phyloP scores from a whole-genome alignment of 78 protist species.

The Dictyostelium intermedium region DNA sequence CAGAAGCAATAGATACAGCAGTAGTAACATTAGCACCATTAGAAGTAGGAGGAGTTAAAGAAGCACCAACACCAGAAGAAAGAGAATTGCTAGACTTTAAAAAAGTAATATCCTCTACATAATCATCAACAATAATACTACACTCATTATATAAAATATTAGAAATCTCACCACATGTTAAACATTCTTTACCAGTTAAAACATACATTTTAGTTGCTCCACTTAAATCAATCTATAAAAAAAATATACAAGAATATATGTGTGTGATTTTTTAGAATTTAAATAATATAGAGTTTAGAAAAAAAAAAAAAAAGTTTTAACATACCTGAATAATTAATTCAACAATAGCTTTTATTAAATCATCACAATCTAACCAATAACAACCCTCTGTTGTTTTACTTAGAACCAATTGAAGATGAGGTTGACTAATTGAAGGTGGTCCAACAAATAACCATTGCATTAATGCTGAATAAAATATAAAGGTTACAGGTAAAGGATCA shows the following conservation, averaged over 20 bases:
- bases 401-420: background rate
- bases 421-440: conserved; percentile 28
- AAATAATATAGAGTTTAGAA: background rate
- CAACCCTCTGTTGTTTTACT: conserved; percentile 36
- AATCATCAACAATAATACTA: conserved; percentile 40
- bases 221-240: background rate
- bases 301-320: background rate
- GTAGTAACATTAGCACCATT: background rate
- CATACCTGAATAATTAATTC: background rate
- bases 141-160: conserved; percentile 28
- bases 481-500: conserved; percentile 22
- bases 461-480: conserved; percentile 54
- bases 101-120: background rate
- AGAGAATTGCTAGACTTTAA: background rate
- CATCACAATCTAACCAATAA: conserved; percentile 72
- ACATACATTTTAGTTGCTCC: conserved; percentile 47
- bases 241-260: background rate
- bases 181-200: conserved; percentile 54
- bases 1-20: background rate
- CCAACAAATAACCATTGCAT: conserved; percentile 78
- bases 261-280: background rate
- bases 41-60: background rate
- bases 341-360: conserved; percentile 51
- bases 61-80: background rate
- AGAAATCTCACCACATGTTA: conserved; percentile 48